Evolutionary conservation across 192 early-diverging fungal species (phyloP).

Genomic region (Spinellus fusiger): DNA sequence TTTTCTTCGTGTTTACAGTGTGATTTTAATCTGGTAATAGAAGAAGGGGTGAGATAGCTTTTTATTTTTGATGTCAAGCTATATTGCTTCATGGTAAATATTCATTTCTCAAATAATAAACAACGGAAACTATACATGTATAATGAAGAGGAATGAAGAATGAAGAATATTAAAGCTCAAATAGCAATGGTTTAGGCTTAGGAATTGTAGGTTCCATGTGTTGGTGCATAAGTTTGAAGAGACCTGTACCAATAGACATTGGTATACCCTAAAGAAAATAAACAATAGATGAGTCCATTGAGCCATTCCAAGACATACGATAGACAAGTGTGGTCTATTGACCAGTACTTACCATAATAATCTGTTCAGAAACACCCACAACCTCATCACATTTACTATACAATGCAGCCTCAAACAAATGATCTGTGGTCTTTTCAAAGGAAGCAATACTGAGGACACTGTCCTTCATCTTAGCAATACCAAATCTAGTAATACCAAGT

Average conservation of each 20-base stretch:
- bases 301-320: not conserved
- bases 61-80: too few relatives aligned
- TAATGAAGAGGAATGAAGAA: not conserved
- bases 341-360: conserved; percentile 73
- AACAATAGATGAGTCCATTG: conserved; percentile 30
- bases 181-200: conserved; percentile 50
- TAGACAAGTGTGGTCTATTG: not conserved
- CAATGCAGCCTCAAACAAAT: conserved; percentile 96
- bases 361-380: conserved; percentile 95
- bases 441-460: conserved; percentile 98
- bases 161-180: conserved; percentile 39
- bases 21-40: too few relatives aligned
- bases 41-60: too few relatives aligned
- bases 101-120: not conserved
- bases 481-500: conserved; percentile 96
- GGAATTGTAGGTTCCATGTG: conserved; percentile 46
- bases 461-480: conserved; percentile 99
- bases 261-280: conserved; percentile 68
- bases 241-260: conserved; percentile 93
- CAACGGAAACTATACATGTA: not conserved
- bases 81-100: too few relatives aligned
- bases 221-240: conserved; percentile 83
- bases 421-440: conserved; percentile 99
- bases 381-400: conserved; percentile 92
- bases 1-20: too few relatives aligned